Evolutionary conservation across 1,284 basidiomycete genomes (phyloP), one percentile per base, ranked within the genome.

Genomic region (Marasmius oreades): DNA sequence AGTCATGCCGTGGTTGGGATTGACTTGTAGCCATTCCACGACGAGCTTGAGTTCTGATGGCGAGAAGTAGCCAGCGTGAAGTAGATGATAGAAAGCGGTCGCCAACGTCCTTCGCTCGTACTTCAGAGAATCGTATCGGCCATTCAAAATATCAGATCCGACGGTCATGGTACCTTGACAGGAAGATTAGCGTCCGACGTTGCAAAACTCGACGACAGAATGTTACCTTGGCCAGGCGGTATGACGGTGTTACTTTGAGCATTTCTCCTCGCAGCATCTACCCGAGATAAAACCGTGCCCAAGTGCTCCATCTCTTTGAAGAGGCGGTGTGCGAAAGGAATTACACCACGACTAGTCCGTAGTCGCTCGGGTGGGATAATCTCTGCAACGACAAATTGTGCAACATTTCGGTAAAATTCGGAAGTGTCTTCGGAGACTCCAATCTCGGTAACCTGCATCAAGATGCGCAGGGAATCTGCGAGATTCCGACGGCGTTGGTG

Each of bases 81-180:
- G 78, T 55, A 92, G 73, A 44, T 81, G 73, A 65, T 81, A 84
- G 24, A 92, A 76, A 7, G 82, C 76, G 26, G 79, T 77, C 16
- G 83, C 82, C 7, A 93, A 78, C 34, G 77, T 73, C 12, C 84
- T 78, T 56, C 89, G 80, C 66, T 93, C 91, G 57, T 87, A 85
- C 63, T 80, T 82, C 55, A 92, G 76, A 0, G 87, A 89, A 42
- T 90, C 82, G 58, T 82, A 79, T 24, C 88, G 82, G 24, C 85
- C 80, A 55, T 77, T 78, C 2, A 88, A 75, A 55, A 89, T 76
- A 56, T 88, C 85, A 51, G 77, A 79, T 14, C 88, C 86, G 33
- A 93, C 73, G 3, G 75, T 68, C 3, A 77, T 72, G 51, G 69
- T 72, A 16, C 65, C 63, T 51, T n/a, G 28, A 59, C 26, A 26